Base-by-base conservation (phyloP, 306 rosid genomes). In the Chamaecrista fasciculata region DNA sequence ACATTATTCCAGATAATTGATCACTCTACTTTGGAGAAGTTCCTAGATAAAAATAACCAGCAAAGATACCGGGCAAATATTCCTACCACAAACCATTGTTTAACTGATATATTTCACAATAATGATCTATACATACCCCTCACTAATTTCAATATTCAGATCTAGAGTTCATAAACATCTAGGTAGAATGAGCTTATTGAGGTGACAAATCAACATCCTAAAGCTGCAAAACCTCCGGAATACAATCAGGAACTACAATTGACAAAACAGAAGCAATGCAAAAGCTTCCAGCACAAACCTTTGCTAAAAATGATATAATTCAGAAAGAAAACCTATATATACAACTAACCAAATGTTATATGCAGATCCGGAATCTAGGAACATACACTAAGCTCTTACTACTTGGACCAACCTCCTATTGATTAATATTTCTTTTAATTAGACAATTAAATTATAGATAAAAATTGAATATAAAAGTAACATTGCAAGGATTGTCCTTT, bases 231-330 rank as follows among this genome's bases (percentile, higher is more conserved):
- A 24, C 33, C 34, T 24, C 59, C 16, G 16, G 59, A 14, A 24
- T 37, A 37, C 42, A 37, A 2, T 37, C 1, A 12, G 42, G 11
- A 37, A 8, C 42, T 37, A 37, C 42, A 10, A 37, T 37, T 37
- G 42, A 37, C 42, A 37, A 33, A 37, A n/a, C 12, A 10, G 42
- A 37, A 10, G 42, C 36, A 25, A 55, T 20, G 15, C 63, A 28
- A 52, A 37, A 14, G 18, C 68, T 81, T 76, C 53, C 81, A 85
- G 76, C 80, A 56, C 25, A 58, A 66, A 37, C 21, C 49, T 39
- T 18, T 4, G 14, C 31, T 23, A 0, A 66, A 48, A 33, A 62
- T 11, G 1, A 36, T 1, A 51, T 3, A 53, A 40, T 49, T 59
- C 33, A 53, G 36, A 53, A 20, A 16, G 21, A 19, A 55, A 28